A percentile compares a stretch with the other conserved stretches of the same genome.
Evolutionary conservation across 163 green algal species (phyloP).

Genomic region (Trebouxia gelatinosa): DNA sequence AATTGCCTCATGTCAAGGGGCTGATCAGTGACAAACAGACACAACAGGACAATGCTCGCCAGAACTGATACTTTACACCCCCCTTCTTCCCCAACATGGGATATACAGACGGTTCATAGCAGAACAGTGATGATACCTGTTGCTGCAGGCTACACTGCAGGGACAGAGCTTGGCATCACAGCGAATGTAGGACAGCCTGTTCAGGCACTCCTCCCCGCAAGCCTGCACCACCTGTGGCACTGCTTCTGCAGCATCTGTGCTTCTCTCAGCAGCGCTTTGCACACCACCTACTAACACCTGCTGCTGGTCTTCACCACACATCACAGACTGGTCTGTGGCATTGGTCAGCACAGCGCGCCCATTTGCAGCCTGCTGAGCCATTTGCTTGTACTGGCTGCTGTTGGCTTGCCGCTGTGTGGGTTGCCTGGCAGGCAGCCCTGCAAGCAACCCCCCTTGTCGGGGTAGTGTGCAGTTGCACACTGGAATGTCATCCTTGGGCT

Average conservation of each 20-base stretch:
- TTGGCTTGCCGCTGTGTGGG: constrained; percentile 20
- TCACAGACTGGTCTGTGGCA: not conserved
- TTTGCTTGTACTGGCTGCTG: constrained; percentile 8
- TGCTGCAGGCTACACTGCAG: constrained; percentile 76
- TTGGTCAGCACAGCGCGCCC: not conserved
- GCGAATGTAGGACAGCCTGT: constrained; percentile 71
- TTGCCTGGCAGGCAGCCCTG: not conserved
- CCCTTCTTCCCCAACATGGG: not conserved
- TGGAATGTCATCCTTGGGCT: constrained; percentile 63
- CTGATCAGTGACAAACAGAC: not conserved
- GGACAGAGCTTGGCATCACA: constrained; percentile 83
- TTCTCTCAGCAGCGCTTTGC: not conserved
- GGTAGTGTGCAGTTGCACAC: constrained; percentile 78
- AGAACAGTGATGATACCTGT: constrained; percentile 41
- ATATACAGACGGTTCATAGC: not conserved
- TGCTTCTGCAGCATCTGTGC: not conserved
- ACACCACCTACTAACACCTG: not conserved
- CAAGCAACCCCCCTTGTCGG: not conserved
- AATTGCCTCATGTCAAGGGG: not conserved
- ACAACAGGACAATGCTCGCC: not conserved
- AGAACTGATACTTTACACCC: not conserved
- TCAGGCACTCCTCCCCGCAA: constrained; percentile 76
- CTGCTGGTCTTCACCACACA: not conserved
- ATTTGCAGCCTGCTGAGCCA: not conserved
- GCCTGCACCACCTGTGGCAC: not conserved